phyloP scores from a whole-genome alignment of 2,329 filamentous ascomycete genomes.

The Macrophomina phaseolina region DNA sequence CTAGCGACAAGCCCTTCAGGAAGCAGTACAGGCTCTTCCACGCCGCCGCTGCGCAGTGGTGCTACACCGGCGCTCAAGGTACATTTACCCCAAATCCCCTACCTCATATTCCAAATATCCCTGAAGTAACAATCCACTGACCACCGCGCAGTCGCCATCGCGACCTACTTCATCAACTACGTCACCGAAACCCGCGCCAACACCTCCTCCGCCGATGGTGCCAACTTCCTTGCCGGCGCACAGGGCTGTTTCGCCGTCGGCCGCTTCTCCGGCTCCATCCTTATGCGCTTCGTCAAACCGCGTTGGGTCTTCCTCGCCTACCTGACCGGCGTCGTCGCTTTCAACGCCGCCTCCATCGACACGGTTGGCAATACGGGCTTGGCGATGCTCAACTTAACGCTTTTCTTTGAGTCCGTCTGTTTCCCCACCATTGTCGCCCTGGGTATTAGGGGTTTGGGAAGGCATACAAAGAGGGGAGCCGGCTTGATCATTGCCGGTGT shows the following conservation, averaged over 20 bases:
- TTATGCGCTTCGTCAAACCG: slow-evolving; percentile 71
- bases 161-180: slow-evolving; percentile 52
- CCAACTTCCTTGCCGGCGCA: slow-evolving; percentile 75
- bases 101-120: not conserved
- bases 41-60: slow-evolving; percentile 77
- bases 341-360: slow-evolving; percentile 60
- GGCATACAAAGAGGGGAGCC: slow-evolving; percentile 77
- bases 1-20: slow-evolving; percentile 56
- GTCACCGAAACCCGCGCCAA: slow-evolving; percentile 54
- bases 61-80: slow-evolving; percentile 76
- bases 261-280: slow-evolving; percentile 68
- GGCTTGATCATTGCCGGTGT: slow-evolving; percentile 76
- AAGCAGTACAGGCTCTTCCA: slow-evolving; percentile 77
- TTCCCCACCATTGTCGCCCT: slow-evolving; percentile 84
- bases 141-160: slow-evolving; percentile 49
- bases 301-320: slow-evolving; percentile 75
- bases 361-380: slow-evolving; percentile 59
- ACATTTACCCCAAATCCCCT: slow-evolving; percentile 28
- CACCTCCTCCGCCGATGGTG: slow-evolving; percentile 53
- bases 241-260: slow-evolving; percentile 76
- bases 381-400: slow-evolving; percentile 71
- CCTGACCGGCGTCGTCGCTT: slow-evolving; percentile 66
- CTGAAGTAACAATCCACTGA: not conserved
- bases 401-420: slow-evolving; percentile 82
- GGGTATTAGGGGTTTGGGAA: slow-evolving; percentile 75